Base-by-base conservation (phyloP, 2,329 filamentous ascomycete species). In the Colletotrichum lupini region DNA sequence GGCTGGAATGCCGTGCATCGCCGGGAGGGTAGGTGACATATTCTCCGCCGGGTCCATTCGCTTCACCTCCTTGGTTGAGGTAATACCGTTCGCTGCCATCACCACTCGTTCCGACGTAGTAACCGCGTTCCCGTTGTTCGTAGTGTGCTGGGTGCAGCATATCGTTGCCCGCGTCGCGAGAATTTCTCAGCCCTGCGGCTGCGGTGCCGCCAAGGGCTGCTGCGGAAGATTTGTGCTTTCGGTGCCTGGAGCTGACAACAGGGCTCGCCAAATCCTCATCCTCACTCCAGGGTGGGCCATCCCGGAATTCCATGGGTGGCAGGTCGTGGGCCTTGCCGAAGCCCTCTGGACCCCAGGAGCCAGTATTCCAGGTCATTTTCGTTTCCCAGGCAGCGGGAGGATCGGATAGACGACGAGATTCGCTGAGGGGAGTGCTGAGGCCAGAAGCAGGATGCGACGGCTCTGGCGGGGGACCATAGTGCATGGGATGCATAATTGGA, bases 251-350 rank as follows among this genome's bases (percentile, higher is more conserved):
- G 76, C 93, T 94, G 16, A 95, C 94, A 22, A 98, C 94, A 0
- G 95, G 95, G 80, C 95, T 97, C 79, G 97, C 94, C 56, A 98
- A 88, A 82, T 98, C 97, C 78, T 98, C 95, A 79, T 98, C 95
- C 83, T 98, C 95, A 82, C 95, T 97, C 85, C 95, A 98, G 2
- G 95, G 96, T 26, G 95, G 95, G 0, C 95, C 95, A 80, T 97
- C 95, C 4, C 91, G 94, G 78, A 97, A 96, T 61, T 94, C 91
- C 80, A 97, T 95, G 24, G 94, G 93, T 11, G 94, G 92, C 19
- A 97, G 87, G 78, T 95, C 93, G 56, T 73, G 61, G 28, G 88
- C 90, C 67, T 89, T 92, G 76, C 87, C 88, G 75, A 90, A 88
- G 42, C 87, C 82, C 77, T 89, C 83, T 78, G 87, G 76, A 68